Percentiles rank a stretch among this genome's conserved stretches.
These are phyloP conservation scores for Fraxinus quadrangulata DNA, from an alignment of 257 asterid genomes.

Conservation along the genomic window DNA sequence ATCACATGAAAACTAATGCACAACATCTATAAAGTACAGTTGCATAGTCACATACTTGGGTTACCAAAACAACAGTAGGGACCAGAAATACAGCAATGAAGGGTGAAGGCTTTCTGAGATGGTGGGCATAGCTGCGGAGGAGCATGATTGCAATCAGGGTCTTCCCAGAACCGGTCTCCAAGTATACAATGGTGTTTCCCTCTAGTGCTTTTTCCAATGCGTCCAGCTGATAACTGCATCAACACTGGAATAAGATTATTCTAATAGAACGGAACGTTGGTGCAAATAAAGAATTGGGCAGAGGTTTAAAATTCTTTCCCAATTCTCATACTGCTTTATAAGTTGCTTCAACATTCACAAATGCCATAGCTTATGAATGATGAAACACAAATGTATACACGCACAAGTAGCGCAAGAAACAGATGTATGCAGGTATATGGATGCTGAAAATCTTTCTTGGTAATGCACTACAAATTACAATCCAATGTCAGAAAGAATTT, in stretches of 20 bases:
- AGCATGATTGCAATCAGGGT: constrained; percentile 87
- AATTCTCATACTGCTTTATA: not conserved
- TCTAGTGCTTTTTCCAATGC: constrained; percentile 69
- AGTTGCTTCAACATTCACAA: not conserved
- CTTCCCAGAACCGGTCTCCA: constrained; percentile 89
- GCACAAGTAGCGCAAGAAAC: not conserved
- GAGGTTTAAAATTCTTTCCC: not conserved
- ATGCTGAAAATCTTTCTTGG: not conserved
- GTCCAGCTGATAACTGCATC: constrained; percentile 73
- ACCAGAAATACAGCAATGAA: constrained; percentile 77
- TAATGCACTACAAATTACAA: not conserved
- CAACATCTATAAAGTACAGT: not conserved
- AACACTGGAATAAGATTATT: constrained; percentile 17
- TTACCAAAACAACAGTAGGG: constrained; percentile 74
- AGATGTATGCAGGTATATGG: not conserved
- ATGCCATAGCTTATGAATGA: not conserved
- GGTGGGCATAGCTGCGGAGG: constrained; percentile 59
- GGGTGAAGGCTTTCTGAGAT: constrained; percentile 62
- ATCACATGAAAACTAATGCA: not conserved
- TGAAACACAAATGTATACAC: not conserved
- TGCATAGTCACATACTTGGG: constrained; percentile 51
- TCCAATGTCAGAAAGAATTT: not conserved
- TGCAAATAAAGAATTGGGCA: not conserved
- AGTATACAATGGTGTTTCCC: constrained; percentile 68
- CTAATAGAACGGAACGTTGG: not conserved